phyloP scores from a whole-genome alignment of 1,284 basidiomycete species.

The Tausonia pullulans region DNA sequence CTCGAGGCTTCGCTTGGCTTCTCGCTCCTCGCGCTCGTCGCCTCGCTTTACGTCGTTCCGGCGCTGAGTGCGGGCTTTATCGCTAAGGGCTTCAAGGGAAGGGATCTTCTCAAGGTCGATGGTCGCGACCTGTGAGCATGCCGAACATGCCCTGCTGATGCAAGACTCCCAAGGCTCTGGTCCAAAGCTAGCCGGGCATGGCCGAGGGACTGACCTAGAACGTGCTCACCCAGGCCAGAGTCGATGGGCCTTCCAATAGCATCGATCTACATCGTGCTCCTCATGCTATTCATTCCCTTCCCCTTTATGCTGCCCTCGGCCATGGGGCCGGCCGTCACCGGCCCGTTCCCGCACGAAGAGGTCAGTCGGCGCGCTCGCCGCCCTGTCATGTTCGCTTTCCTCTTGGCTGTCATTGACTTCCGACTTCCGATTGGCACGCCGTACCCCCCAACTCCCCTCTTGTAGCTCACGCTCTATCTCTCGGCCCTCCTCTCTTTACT shows the following conservation, averaged over 20 bases:
- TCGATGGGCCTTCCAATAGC: conserved; percentile 84
- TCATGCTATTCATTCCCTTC: conserved; percentile 82
- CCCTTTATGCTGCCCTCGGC: conserved; percentile 51
- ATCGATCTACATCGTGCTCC: conserved; percentile 69
- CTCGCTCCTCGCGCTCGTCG: conserved; percentile 63
- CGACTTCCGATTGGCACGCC: background rate
- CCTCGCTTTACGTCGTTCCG: conserved; percentile 61
- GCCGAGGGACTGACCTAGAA: background rate
- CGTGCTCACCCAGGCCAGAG: conserved; percentile 59
- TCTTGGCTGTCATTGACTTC: background rate
- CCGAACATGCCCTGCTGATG: conserved; percentile 18
- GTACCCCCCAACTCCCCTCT: conserved; percentile 17
- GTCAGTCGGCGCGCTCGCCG: conserved; percentile 36
- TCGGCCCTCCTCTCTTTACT: conserved; percentile 82
- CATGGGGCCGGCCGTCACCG: conserved; percentile 18
- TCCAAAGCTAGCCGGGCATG: background rate
- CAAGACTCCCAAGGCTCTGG: background rate
- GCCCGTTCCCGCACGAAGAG: conserved; percentile 77
- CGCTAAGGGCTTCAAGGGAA: conserved; percentile 62
- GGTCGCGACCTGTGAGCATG: conserved; percentile 53
- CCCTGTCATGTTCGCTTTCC: background rate
- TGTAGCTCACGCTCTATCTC: conserved; percentile 76
- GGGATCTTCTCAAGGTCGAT: conserved; percentile 68
- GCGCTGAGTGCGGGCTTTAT: conserved; percentile 61
- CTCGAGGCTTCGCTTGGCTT: conserved; percentile 58